Evolutionary conservation across 1,284 basidiomycete species (phyloP), one percentile per base, ranked within the genome.

Genomic region (Lignosus rhinocerotis): DNA sequence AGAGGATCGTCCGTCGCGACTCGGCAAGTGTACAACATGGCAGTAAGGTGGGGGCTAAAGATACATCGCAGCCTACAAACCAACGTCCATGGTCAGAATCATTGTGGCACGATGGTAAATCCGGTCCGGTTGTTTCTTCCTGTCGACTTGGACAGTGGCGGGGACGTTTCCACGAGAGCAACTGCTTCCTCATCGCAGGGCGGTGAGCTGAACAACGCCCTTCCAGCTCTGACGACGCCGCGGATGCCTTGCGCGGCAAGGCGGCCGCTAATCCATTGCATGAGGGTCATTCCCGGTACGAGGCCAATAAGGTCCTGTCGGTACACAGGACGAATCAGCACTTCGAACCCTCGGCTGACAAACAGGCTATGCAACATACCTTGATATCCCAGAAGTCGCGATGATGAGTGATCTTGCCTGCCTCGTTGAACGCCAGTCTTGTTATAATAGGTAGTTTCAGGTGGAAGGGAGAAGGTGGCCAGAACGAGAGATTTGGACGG

Each of bases 301-400:
- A 91, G 78, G 33, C 82, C 83, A 64, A 88, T 74, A 59, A 89
- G 75, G 65, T 90, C 88, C 69, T 85, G 78, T 4, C 33, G 33
- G 30, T 11, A n/a, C 25, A 12, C 21, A 34, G 21, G 39, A 31
- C 32, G 38, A 42, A 30, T 51, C 38, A 51, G 39, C 31, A 34
- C 42, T 6, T 9, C 3, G 46, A 25, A 25, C 6, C 12, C 43
- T 25, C 12, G 16, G 21, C 43, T 10, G 8, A 10, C n/a, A 48
- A 36, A 25, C 21, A 14, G 5, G 30, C 8, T 42, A 4, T 14
- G 34, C 32, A 25, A 4, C 64, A 31, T 38, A 70, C 63, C 65
- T 73, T 73, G 42, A 88, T 77, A 67, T 91, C 87, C 88, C 87
- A 90, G 46, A 88, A 80, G 67, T 91, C 88, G 31, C 87, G 80